phyloP scores from a whole-genome alignment of 2,329 filamentous ascomycete species.

The Westerdykella aurantiaca region DNA sequence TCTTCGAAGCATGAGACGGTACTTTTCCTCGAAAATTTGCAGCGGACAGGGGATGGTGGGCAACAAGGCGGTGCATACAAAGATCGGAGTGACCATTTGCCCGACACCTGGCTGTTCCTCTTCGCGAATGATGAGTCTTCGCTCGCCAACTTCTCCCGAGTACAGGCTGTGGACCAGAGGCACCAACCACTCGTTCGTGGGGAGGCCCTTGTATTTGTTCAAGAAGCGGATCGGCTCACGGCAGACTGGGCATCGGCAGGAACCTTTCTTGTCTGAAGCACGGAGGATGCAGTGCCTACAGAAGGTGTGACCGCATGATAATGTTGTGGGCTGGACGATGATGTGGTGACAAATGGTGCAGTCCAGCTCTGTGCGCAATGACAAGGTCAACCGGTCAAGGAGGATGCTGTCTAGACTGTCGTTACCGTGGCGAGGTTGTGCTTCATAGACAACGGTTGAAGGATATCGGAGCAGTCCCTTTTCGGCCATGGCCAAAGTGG shows the following conservation, averaged over 20 bases:
- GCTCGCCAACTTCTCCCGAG: slow-evolving; percentile 54
- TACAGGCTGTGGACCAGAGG: slow-evolving; percentile 64
- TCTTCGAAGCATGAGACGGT: slow-evolving; percentile 81
- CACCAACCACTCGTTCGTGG: slow-evolving; percentile 58
- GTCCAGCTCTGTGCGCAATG: slow-evolving; percentile 65
- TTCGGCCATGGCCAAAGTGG: slow-evolving; percentile 61
- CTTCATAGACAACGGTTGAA: slow-evolving; percentile 50
- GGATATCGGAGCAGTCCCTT: slow-evolving; percentile 55
- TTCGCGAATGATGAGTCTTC: slow-evolving; percentile 50
- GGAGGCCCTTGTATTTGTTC: slow-evolving; percentile 47
- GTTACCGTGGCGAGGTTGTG: slow-evolving; percentile 31
- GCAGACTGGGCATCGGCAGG: slow-evolving; percentile 73
- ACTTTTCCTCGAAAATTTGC: slow-evolving; percentile 88
- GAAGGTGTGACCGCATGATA: slow-evolving; percentile 82
- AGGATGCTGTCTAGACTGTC: slow-evolving; percentile 45
- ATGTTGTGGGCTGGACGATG: slow-evolving; percentile 77
- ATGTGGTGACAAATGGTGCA: slow-evolving; percentile 84
- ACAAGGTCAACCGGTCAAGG: slow-evolving; percentile 56
- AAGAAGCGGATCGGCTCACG: slow-evolving; percentile 55
- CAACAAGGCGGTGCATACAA: slow-evolving; percentile 76
- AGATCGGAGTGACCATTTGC: slow-evolving; percentile 59
- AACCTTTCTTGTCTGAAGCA: slow-evolving; percentile 61
- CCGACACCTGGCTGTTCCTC: slow-evolving; percentile 54
- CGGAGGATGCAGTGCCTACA: slow-evolving; percentile 74
- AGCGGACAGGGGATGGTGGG: slow-evolving; percentile 77